Evolutionary conservation across 2,329 filamentous ascomycete genomes (phyloP).

Genomic region (Acephala macrosclerotiorum): DNA sequence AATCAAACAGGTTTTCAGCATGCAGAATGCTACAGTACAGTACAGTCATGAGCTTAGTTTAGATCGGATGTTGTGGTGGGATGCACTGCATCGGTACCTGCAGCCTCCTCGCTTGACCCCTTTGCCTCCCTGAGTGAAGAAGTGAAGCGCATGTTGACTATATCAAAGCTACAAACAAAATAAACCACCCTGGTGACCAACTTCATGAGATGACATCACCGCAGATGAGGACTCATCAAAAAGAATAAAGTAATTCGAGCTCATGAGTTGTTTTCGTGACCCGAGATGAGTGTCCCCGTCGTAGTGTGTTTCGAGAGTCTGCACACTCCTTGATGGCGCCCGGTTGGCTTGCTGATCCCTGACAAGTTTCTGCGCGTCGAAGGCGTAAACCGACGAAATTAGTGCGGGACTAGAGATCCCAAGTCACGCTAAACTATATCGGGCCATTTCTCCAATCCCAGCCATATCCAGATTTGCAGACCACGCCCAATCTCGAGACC

Average conservation of each 20-base stretch:
- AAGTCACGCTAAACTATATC: neutral
- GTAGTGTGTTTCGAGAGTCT: constrained; percentile 3
- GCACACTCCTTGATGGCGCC: neutral
- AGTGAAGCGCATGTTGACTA: neutral
- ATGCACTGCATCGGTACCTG: constrained; percentile 5
- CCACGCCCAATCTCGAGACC: constrained; percentile 12
- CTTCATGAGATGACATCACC: constrained; percentile 16
- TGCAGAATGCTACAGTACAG: neutral
- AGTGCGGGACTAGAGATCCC: neutral
- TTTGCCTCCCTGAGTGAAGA: neutral
- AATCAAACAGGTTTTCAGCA: neutral
- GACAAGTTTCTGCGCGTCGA: neutral
- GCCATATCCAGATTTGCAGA: neutral
- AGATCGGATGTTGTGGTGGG: neutral
- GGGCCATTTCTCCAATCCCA: neutral
- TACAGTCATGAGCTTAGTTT: neutral
- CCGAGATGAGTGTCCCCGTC: constrained; percentile 3
- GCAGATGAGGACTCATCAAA: constrained; percentile 13
- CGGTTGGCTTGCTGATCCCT: constrained; percentile 3
- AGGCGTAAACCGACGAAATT: neutral
- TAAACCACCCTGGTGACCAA: too few species aligned
- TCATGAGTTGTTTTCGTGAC: constrained; percentile 1
- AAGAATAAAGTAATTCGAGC: neutral
- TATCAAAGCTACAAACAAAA: neutral
- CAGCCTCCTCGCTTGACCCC: neutral